Evolutionary conservation across 2,329 filamentous ascomycete species (phyloP), one percentile per base, ranked within the genome.

Genomic region (Arthrobotrys sinensis): DNA sequence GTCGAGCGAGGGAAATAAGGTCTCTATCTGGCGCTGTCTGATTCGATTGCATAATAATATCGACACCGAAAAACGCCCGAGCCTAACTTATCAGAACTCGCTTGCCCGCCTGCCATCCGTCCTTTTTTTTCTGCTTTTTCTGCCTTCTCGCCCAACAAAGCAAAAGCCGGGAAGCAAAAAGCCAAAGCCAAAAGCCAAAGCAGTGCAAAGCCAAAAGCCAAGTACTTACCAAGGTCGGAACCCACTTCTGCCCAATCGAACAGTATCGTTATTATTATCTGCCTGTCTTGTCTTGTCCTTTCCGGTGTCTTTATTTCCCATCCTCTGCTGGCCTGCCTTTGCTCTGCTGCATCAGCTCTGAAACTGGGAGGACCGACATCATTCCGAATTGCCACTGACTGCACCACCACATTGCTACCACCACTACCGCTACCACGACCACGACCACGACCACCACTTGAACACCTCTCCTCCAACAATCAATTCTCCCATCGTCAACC

Each of bases 301-400:
- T 28, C 36, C 24, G 24, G 24, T 34, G 21, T 53, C 34, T 52
- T 40, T 28, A 38, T 67, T 53, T 38, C 46, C 32, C 45, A 14
- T 16, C n/a, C n/a, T n/a, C n/a, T 32, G 2, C 19, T 53, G 24
- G 11, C 62, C 24, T 65, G 28, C 46, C 45, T 19, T 10, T 16
- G 12, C 16, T 34, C 34, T 40, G 21, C 19, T 46, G 16, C 45
- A 64, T 12, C 45, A 3, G 32, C 28, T 19, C 19, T 34, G 52
- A 7, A 38, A 19, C 53, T 40, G 53, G 36, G 48, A 45, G 38
- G 57, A 62, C 72, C 65, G 72, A 76, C 72, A 65, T 76, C 65
- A 69, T 70, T 76, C 72, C 72, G 72, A 66, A 57, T 76, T 76
- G 72, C 72, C 72, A 76, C 72, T 63, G 21, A 76, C 72, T 63